A percentile compares a stretch with the other conserved stretches of the same genome.
These are phyloP conservation scores for Fragaria nilgerrensis DNA, from an alignment of 306 rosid genomes.

Conservation along the genomic window DNA sequence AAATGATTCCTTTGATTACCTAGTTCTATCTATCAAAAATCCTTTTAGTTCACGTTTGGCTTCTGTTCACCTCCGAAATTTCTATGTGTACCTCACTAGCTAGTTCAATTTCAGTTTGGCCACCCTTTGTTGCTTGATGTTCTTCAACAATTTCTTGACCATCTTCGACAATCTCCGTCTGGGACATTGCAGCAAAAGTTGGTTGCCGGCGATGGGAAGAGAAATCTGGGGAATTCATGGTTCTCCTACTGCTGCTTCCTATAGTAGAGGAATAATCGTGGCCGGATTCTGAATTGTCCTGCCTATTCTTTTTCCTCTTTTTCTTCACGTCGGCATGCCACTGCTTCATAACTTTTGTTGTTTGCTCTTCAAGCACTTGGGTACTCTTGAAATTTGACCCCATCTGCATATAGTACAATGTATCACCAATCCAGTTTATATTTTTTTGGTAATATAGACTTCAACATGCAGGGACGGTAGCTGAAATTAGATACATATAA, in stretches of 20 bases:
- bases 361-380: constrained; percentile 43
- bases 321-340: constrained; percentile 50
- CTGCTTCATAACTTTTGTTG: constrained; percentile 35
- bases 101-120: background rate
- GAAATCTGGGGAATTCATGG: background rate
- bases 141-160: constrained; percentile 23
- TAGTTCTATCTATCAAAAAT: background rate
- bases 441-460: too few relatives aligned
- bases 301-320: constrained; percentile 35
- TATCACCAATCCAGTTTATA: background rate
- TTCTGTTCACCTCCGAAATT: background rate
- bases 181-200: constrained; percentile 10
- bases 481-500: background rate
- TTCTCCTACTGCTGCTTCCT: constrained; percentile 14
- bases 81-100: constrained; percentile 4
- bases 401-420: constrained; percentile 36
- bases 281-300: constrained; percentile 8
- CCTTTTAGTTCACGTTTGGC: background rate
- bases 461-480: background rate
- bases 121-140: background rate
- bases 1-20: background rate
- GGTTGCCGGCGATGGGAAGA: constrained; percentile 16
- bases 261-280: constrained; percentile 13
- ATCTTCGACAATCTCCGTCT: constrained; percentile 25
- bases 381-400: constrained; percentile 52